Percentiles rank a stretch among this genome's conserved stretches.
phyloP scores from a whole-genome alignment of 179 eudicot species.

The Pouteria campechiana region DNA sequence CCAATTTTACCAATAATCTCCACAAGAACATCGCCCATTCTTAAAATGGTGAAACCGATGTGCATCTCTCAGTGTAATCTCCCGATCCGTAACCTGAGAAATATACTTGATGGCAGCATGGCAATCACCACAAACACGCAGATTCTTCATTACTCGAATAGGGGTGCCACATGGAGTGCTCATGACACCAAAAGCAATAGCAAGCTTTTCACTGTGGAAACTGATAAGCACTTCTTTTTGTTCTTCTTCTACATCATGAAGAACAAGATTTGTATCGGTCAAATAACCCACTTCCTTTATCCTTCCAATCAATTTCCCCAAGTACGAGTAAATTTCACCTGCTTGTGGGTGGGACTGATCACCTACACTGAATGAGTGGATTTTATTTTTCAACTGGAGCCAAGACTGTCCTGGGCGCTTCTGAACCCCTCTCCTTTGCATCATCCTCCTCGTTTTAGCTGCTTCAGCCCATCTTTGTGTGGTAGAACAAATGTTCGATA shows the following conservation, averaged over 20 bases:
- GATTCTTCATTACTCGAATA: constrained; percentile 30
- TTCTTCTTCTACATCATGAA: constrained; percentile 37
- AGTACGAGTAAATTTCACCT: constrained; percentile 6
- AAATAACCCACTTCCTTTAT: constrained; percentile 12
- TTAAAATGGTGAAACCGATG: constrained; percentile 31
- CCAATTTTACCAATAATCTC: constrained; percentile 36
- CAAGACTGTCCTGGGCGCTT: constrained; percentile 78
- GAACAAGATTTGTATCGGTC: constrained; percentile 13
- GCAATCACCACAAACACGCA: constrained; percentile 28
- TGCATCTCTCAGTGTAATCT: constrained; percentile 27
- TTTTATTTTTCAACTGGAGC: constrained; percentile 28
- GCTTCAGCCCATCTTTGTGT: constrained; percentile 64
- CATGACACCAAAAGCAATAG: constrained; percentile 29
- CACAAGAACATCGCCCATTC: constrained; percentile 26
- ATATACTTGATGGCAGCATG: constrained; percentile 31
- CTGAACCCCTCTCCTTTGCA: constrained; percentile 50
- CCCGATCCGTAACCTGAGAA: constrained; percentile 22
- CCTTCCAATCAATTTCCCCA: constrained; percentile 7
- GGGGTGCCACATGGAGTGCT: constrained; percentile 10
- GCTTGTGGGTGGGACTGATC: constrained; percentile 8
- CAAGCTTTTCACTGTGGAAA: constrained; percentile 24
- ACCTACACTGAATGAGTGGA: constrained; percentile 11
- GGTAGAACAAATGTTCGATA: constrained; percentile 58
- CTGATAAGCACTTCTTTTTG: constrained; percentile 25
- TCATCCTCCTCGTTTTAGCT: constrained; percentile 43